A percentile compares a stretch with the other conserved stretches of the same genome.
These are phyloP conservation scores for Lagenidium giganteum DNA, from an alignment of 352 stramenopile species.

Conservation along the genomic window DNA sequence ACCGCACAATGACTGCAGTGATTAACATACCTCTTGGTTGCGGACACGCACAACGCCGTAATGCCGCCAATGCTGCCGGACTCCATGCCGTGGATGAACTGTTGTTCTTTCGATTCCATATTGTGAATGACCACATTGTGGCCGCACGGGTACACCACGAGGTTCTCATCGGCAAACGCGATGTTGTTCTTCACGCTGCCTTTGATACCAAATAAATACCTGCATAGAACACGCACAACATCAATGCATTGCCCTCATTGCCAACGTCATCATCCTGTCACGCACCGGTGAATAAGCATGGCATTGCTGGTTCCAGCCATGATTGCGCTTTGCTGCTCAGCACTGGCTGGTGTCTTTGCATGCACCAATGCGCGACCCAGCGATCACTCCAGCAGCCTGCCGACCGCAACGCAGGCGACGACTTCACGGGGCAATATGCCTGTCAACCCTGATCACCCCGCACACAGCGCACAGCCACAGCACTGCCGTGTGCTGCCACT, in stretches of 20 bases:
- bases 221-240: slow-evolving; percentile 6
- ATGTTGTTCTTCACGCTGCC: slow-evolving; percentile 77
- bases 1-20: not conserved
- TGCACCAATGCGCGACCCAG: no score
- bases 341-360: no score
- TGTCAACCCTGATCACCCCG: no score
- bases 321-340: no score
- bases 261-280: not conserved
- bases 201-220: slow-evolving; percentile 86
- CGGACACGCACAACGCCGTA: slow-evolving; percentile 76
- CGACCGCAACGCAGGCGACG: no score
- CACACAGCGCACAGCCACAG: no score
- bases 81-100: slow-evolving; percentile 88
- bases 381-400: no score
- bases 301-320: slow-evolving; percentile 5
- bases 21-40: slow-evolving; percentile 53
- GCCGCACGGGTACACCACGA: slow-evolving; percentile 83
- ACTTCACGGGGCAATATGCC: no score
- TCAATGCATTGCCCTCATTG: no score
- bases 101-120: slow-evolving; percentile 86
- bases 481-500: no score
- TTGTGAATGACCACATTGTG: slow-evolving; percentile 88
- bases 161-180: slow-evolving; percentile 79
- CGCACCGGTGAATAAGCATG: slow-evolving; percentile 46
- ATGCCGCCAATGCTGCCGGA: slow-evolving; percentile 64